These are phyloP conservation scores for Corylus heterophylla DNA, from an alignment of 306 rosid genomes.

Conservation along the genomic window DNA sequence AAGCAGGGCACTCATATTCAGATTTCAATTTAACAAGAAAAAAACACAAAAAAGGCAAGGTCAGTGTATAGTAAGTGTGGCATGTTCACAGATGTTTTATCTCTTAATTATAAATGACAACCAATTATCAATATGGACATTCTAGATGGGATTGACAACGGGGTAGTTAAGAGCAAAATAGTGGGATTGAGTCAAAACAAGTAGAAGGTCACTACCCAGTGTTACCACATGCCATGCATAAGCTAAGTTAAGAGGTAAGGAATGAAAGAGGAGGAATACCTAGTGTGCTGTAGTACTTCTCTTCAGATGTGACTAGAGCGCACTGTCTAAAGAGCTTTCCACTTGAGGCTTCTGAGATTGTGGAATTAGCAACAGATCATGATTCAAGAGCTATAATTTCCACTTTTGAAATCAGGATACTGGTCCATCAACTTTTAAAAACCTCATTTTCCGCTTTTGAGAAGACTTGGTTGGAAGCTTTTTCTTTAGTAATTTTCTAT, in stretches of 20 bases:
- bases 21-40: background rate
- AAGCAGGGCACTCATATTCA: background rate
- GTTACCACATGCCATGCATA: background rate
- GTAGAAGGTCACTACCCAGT: background rate
- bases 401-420: conserved; percentile 14
- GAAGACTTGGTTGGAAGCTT: conserved; percentile 28
- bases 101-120: background rate
- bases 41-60: background rate
- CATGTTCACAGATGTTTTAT: background rate
- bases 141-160: background rate
- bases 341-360: conserved; percentile 5
- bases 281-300: conserved; percentile 2
- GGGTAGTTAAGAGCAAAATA: background rate
- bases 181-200: background rate
- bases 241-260: background rate
- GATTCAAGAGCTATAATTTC: conserved; percentile 14
- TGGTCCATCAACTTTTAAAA: conserved; percentile 31
- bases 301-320: conserved; percentile 20
- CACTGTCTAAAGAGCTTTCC: conserved; percentile 3
- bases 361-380: conserved; percentile 6
- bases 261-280: conserved; percentile 12
- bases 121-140: background rate
- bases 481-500: conserved; percentile 56
- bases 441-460: conserved; percentile 23
- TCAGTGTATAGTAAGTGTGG: background rate